A percentile compares a stretch with the other conserved stretches of the same genome.
Evolutionary conservation across 1,284 basidiomycete species (phyloP).

Genomic region (Papiliotrema fonsecae): DNA sequence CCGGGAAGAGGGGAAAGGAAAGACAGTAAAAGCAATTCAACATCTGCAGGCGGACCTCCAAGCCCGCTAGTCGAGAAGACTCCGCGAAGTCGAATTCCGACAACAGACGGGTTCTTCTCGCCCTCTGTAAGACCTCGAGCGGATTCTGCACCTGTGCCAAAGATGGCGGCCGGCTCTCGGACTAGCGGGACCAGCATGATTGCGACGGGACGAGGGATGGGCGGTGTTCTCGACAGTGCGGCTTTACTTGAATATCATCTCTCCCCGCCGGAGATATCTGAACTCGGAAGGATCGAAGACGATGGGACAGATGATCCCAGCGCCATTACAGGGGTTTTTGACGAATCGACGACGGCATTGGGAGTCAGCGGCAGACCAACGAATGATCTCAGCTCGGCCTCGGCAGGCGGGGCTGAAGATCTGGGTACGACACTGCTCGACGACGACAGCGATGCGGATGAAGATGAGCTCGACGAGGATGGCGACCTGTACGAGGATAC

Average conservation of each 20-base stretch:
- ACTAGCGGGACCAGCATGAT: constrained; percentile 18
- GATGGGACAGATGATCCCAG: constrained; percentile 54
- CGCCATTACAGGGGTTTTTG: constrained; percentile 19
- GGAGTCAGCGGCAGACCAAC: constrained; percentile 11
- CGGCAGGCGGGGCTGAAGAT: constrained; percentile 13
- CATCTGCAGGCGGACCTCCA: constrained; percentile 12
- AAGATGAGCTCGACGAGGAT: constrained; percentile 27
- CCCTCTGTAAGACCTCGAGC: constrained; percentile 29
- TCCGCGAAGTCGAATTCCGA: constrained; percentile 10
- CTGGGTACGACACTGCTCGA: constrained; percentile 25
- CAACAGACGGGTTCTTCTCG: constrained; percentile 25
- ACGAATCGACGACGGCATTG: constrained; percentile 10
- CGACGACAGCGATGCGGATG: constrained; percentile 43
- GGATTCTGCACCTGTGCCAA: constrained; percentile 37
- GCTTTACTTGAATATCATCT: constrained; percentile 18
- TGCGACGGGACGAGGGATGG: constrained; percentile 22
- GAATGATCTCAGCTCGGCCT: constrained; percentile 21
- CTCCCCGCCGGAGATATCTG: constrained; percentile 22
- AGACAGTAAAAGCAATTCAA: constrained; percentile 21
- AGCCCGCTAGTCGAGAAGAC: constrained; percentile 9
- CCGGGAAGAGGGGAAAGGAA: constrained; percentile 8
- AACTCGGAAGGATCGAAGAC: constrained; percentile 40
- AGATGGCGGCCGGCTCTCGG: constrained; percentile 7
- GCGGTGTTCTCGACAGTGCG: constrained; percentile 5
- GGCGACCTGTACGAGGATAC: constrained; percentile 9